Evolutionary conservation across 352 stramenopile genomes (phyloP), one percentile per base, ranked within the genome.

Genomic region (Phytopythium sindhum): DNA sequence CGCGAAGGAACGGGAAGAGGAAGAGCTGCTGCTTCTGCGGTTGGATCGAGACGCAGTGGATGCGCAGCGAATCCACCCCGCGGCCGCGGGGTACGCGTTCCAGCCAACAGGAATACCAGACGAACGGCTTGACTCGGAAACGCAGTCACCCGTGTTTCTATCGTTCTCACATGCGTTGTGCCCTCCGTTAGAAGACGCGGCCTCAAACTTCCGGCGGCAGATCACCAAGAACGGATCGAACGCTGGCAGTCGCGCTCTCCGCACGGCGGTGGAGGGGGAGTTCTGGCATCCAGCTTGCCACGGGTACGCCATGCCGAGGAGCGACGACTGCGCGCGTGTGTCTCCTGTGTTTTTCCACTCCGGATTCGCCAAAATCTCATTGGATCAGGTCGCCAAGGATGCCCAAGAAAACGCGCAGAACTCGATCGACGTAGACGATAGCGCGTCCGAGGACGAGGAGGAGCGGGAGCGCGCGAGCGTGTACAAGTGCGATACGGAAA

Each of bases 301-400:
- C 15, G 82, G 75, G 24, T 88, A 84, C 67, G 55, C 66, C 35
- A 80, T 91, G 73, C 61, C 70, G 1, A 73, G 66, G 28, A 53
- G 80, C 42, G 60, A 83, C 35, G 75, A 90, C 28, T 66, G 69
- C 15, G 53, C 66, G 21, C 50, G 45, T 4, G 67, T 92, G 26
- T 92, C 86, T 12, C 86, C 86, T 4, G 68, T 90, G 11, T 92
- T 94, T 62, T 90, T 94, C 60, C 64, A 70, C 33, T 58, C 75
- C 15, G 70, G 56, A 5, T 92, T 90, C 65, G 33, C 60, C 19
- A 94, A 94, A 37, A 78, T 87, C 21, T 68, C 76, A 1, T 59
- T 92, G 33, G 75, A 88, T 41, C 69, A 74, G 52, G 65, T 90
- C 15, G 50, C 70, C 11, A 77, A 82, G 14, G 29, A 35, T 28